These are phyloP conservation scores for Gracilaria caudata DNA, from an alignment of 23 red algal species.

Conservation along the genomic window DNA sequence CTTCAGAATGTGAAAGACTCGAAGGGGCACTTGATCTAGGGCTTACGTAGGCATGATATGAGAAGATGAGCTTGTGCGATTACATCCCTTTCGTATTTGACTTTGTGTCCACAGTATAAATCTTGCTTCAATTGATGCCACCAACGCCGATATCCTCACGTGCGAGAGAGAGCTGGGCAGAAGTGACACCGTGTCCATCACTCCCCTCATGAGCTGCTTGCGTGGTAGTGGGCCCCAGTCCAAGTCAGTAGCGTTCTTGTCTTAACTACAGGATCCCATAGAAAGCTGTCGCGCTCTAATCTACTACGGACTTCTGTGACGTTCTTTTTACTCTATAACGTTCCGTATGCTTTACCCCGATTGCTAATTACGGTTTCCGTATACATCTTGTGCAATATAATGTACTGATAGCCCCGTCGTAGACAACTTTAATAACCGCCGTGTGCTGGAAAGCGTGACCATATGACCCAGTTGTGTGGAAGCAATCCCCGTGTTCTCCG, in stretches of 20 bases:
- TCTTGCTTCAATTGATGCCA: too few relatives aligned
- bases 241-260: too few relatives aligned
- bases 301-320: background rate
- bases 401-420: background rate
- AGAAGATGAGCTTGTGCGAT: background rate
- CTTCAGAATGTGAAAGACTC: constrained; percentile 28
- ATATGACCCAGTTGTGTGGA: background rate
- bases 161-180: too few relatives aligned
- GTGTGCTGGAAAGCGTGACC: background rate
- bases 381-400: background rate
- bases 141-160: too few relatives aligned
- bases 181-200: too few relatives aligned
- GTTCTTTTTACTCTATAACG: background rate
- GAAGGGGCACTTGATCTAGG: background rate
- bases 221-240: too few relatives aligned
- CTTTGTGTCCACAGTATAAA: too few relatives aligned
- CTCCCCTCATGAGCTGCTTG: too few relatives aligned
- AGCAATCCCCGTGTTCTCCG: background rate
- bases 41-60: background rate
- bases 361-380: background rate
- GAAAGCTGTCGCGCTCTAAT: too few relatives aligned
- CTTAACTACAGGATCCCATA: too few relatives aligned
- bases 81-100: too few relatives aligned
- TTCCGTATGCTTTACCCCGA: background rate
- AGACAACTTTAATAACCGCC: background rate